Evolutionary conservation across 106 monocot genomes (phyloP).

Genomic region (Dendrobium catenatum): DNA sequence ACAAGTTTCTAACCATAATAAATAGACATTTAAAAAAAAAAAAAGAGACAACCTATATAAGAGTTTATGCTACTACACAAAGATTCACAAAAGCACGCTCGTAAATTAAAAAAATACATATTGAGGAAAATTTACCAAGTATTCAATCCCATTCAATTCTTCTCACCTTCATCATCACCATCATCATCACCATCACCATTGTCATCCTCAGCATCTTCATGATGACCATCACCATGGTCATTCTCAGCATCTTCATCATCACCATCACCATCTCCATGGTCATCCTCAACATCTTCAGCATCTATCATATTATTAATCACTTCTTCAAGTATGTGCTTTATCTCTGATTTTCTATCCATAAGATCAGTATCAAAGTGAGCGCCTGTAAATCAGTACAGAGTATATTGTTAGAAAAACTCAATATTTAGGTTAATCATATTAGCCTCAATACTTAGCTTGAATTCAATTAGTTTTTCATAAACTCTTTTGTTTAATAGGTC

Average conservation of each 20-base stretch:
- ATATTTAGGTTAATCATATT: background rate
- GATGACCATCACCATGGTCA: background rate
- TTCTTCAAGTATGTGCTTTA: slow-evolving; percentile 77
- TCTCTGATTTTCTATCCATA: slow-evolving; percentile 80
- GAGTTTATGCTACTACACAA: too few species aligned
- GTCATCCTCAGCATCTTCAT: slow-evolving; percentile 15
- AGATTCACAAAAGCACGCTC: too few species aligned
- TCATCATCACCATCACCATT: background rate
- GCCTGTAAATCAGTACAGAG: slow-evolving; percentile 25
- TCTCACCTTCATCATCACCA: background rate
- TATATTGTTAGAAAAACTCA: background rate
- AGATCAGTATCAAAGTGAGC: slow-evolving; percentile 56
- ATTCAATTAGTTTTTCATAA: too few species aligned
- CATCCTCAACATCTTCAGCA: slow-evolving; percentile 40
- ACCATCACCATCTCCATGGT: too few species aligned
- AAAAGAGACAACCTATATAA: too few species aligned
- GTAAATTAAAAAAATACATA: too few species aligned
- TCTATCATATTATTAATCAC: slow-evolving; percentile 85
- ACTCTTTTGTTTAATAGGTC: too few species aligned
- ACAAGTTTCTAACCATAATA: too few species aligned
- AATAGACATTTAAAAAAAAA: too few species aligned
- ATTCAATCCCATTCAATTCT: background rate
- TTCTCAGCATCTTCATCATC: slow-evolving; percentile 46
- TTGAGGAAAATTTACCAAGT: too few species aligned
- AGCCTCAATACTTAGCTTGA: too few species aligned